These are phyloP conservation scores for Plantago elongata DNA, from an alignment of 257 asterid species.

Conservation along the genomic window DNA sequence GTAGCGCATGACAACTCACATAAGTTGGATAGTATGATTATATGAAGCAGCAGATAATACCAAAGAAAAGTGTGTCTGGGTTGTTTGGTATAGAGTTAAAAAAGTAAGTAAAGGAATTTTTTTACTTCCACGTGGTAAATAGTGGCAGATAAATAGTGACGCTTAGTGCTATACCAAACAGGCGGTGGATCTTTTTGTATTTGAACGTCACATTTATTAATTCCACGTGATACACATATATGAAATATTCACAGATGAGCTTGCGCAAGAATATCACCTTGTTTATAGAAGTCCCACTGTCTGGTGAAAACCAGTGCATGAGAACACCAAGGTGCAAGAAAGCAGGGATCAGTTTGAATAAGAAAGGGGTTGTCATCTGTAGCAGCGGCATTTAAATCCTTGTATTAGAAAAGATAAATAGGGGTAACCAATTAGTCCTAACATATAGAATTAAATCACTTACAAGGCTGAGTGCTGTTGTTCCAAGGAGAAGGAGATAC, in stretches of 20 bases:
- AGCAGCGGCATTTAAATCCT: slow-evolving; percentile 15
- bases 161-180: no score
- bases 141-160: no score
- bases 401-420: neutral
- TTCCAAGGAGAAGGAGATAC: slow-evolving; percentile 94
- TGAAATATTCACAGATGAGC: neutral
- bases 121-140: no score
- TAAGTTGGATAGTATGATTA: no score
- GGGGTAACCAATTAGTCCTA: neutral
- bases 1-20: no score
- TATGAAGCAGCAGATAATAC: no score
- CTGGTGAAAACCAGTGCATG: slow-evolving; percentile 88
- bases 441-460: slow-evolving; percentile 22
- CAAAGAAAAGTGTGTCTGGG: no score
- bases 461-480: slow-evolving; percentile 94
- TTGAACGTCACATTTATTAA: neutral
- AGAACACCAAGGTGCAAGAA: slow-evolving; percentile 70
- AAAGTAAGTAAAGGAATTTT: no score
- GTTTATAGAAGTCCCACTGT: slow-evolving; percentile 30
- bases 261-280: slow-evolving; percentile 41
- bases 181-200: no score
- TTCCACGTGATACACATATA: neutral
- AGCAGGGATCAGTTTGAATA: slow-evolving; percentile 84
- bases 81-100: no score
- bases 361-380: slow-evolving; percentile 88